Evolutionary conservation across 495 filamentous ascomycete genomes (phyloP).

Genomic region (Bacidia rubella): DNA sequence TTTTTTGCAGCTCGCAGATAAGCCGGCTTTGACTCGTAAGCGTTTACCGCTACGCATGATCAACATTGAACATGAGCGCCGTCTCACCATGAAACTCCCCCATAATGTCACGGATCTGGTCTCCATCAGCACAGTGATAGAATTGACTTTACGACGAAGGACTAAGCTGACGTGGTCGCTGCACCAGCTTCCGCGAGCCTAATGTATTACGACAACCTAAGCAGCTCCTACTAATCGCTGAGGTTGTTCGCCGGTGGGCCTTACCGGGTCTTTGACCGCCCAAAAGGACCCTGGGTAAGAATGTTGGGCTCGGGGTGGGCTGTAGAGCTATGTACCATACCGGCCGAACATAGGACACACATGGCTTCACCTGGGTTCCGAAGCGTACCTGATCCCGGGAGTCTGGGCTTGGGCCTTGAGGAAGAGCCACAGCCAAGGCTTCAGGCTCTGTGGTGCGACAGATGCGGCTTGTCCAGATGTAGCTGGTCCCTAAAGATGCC

Average conservation of each 20-base stretch:
- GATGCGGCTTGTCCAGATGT: neutral
- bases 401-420: neutral
- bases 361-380: too few relatives aligned
- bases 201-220: neutral
- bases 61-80: neutral
- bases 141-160: slow-evolving; percentile 3
- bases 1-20: too few relatives aligned
- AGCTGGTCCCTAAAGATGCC: neutral
- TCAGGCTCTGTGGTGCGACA: neutral
- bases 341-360: too few relatives aligned
- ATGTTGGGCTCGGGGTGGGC: too few relatives aligned
- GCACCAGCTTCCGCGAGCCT: slow-evolving; percentile 1
- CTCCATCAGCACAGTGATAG: neutral
- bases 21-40: neutral
- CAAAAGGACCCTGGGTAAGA: neutral
- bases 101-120: neutral
- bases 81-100: neutral
- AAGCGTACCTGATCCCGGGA: neutral
- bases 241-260: neutral
- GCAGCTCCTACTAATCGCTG: neutral
- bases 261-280: neutral
- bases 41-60: neutral
- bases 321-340: too few relatives aligned
- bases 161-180: slow-evolving; percentile 5
- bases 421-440: neutral